These are phyloP conservation scores for Schizosaccharomyces octosporus DNA, from an alignment of 805 yeast species.

Conservation along the genomic window DNA sequence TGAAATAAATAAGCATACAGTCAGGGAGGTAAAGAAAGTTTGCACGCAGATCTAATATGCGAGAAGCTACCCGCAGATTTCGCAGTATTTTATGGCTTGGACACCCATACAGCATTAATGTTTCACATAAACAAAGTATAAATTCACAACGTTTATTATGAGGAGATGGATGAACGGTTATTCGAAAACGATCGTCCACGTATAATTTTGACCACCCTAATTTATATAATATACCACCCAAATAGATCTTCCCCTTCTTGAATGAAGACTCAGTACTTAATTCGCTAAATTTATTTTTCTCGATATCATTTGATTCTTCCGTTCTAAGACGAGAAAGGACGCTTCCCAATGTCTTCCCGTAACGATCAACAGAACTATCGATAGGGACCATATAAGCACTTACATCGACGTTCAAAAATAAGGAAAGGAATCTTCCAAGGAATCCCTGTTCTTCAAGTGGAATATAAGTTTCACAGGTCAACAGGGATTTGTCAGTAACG, in stretches of 20 bases:
- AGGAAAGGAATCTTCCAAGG: not conserved
- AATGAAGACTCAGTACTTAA: not conserved
- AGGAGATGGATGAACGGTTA: not conserved
- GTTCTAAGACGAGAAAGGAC: too few relatives aligned
- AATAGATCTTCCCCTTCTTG: not conserved
- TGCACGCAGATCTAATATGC: conserved; percentile 80
- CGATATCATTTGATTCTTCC: too few relatives aligned
- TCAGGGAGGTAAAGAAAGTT: conserved; percentile 85
- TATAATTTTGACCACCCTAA: not conserved
- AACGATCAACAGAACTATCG: not conserved
- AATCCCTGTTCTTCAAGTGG: not conserved
- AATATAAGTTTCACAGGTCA: not conserved
- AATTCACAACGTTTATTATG: conserved; percentile 47
- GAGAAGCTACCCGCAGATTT: conserved; percentile 72
- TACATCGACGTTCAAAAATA: not conserved
- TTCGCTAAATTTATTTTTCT: too few relatives aligned
- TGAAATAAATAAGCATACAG: conserved; percentile 80
- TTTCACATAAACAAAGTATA: conserved; percentile 60
- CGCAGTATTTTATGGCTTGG: conserved; percentile 90
- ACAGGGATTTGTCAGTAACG: not conserved
- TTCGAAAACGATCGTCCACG: not conserved
- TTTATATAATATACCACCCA: not conserved
- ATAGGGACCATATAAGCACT: not conserved
- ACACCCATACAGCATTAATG: conserved; percentile 82
- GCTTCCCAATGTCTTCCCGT: not conserved